Percentiles rank a stretch among this genome's conserved stretches.
These are phyloP conservation scores for Barbatosphaeria neglecta DNA, from an alignment of 495 filamentous ascomycete species.

Conservation along the genomic window DNA sequence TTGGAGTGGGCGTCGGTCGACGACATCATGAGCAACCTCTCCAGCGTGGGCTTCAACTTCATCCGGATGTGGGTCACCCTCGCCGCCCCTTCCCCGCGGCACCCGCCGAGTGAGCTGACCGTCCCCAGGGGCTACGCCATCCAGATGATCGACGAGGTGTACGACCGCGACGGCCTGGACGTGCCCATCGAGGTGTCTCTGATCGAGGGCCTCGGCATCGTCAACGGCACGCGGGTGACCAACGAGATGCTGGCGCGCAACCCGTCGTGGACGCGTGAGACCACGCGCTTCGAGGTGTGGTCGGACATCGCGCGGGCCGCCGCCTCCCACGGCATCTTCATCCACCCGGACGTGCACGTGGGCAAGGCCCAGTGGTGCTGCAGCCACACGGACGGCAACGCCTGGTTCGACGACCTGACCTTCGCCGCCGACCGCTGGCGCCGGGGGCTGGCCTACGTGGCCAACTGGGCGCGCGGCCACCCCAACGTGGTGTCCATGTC, in stretches of 20 bases:
- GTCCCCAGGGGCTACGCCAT: conserved; percentile 32
- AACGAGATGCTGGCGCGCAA: conserved; percentile 32
- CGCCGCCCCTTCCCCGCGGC: neutral
- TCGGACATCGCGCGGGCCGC: conserved; percentile 30
- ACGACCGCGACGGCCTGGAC: conserved; percentile 33
- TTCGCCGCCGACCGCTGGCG: conserved; percentile 41
- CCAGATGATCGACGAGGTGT: conserved; percentile 46
- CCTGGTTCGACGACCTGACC: conserved; percentile 44
- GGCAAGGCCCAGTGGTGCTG: conserved; percentile 49
- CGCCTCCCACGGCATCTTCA: conserved; percentile 32
- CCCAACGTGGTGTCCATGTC: conserved; percentile 35
- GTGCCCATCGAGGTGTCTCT: conserved; percentile 32
- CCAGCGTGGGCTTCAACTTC: conserved; percentile 36
- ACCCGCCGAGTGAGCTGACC: neutral
- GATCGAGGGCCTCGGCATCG: conserved; percentile 27
- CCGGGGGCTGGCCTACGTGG: conserved; percentile 39
- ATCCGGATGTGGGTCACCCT: conserved; percentile 32
- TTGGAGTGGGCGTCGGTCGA: conserved; percentile 40
- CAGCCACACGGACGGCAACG: conserved; percentile 37
- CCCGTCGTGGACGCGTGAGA: conserved; percentile 28
- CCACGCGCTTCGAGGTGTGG: conserved; percentile 33
- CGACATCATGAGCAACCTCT: conserved; percentile 35
- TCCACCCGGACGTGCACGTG: conserved; percentile 47
- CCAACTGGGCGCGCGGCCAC: conserved; percentile 33
- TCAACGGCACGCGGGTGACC: conserved; percentile 34